Conservation (phyloP, 2,329 filamentous ascomycete species). For the Curvularia verruculosa region DNA sequence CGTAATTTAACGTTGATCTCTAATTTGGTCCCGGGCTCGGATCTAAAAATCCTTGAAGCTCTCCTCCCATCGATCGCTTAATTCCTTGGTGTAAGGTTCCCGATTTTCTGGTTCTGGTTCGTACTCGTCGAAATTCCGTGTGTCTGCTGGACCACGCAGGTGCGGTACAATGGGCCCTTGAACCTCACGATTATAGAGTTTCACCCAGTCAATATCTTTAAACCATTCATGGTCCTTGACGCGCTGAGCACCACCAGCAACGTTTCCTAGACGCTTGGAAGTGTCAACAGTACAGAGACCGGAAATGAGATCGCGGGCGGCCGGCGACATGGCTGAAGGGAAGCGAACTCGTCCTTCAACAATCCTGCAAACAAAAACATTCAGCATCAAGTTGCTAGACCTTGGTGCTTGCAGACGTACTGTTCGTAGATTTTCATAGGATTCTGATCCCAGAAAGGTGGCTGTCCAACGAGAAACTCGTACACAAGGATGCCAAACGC, state of each 20-base stretch:
- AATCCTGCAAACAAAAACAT: conserved; percentile 62
- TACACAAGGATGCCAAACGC: conserved; percentile 83
- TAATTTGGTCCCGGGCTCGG: neutral
- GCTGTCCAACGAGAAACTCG: conserved; percentile 83
- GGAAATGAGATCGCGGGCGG: conserved; percentile 76
- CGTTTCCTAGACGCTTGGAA: conserved; percentile 77
- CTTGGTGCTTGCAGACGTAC: conserved; percentile 33
- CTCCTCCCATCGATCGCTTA: conserved; percentile 71
- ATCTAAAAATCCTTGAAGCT: conserved; percentile 75
- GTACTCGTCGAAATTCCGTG: conserved; percentile 82
- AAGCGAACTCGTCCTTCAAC: conserved; percentile 79
- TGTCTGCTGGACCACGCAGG: conserved; percentile 73
- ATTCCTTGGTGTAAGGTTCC: conserved; percentile 71
- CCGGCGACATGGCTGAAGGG: conserved; percentile 69
- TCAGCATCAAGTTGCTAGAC: neutral
- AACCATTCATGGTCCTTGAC: conserved; percentile 83
- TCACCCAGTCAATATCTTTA: conserved; percentile 73
- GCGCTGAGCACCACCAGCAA: conserved; percentile 71
- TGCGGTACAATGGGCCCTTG: conserved; percentile 78
- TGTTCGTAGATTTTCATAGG: conserved; percentile 85
- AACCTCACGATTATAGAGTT: conserved; percentile 67
- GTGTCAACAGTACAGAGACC: conserved; percentile 80
- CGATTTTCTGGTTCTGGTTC: conserved; percentile 73
- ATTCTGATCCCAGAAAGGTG: conserved; percentile 86
- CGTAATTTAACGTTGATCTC: neutral